These are phyloP conservation scores for Leccinum incarnatum DNA, from an alignment of 768 basidiomycete genomes.

Conservation along the genomic window DNA sequence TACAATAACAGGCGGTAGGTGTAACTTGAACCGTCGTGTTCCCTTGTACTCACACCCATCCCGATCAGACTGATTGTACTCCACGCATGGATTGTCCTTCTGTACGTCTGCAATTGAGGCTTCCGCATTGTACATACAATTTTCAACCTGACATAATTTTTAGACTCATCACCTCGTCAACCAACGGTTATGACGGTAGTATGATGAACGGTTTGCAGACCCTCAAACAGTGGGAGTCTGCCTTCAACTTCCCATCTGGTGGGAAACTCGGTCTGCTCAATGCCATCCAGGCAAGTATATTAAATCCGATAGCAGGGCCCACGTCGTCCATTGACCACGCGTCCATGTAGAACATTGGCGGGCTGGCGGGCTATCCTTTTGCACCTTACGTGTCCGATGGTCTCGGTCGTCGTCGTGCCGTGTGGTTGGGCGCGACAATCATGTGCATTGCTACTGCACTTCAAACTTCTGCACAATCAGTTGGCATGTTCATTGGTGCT, in stretches of 20 bases:
- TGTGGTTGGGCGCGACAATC: constrained; percentile 67
- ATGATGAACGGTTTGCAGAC: constrained; percentile 82
- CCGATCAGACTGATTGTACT: constrained; percentile 52
- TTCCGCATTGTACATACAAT: neutral
- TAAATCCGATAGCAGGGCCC: too few species aligned
- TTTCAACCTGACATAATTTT: neutral
- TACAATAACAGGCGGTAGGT: constrained; percentile 72
- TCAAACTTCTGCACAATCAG: constrained; percentile 68
- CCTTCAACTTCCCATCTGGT: constrained; percentile 58
- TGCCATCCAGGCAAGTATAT: constrained; percentile 58
- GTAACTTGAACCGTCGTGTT: neutral
- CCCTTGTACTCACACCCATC: neutral
- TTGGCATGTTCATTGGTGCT: constrained; percentile 79
- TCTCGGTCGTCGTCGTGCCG: constrained; percentile 62
- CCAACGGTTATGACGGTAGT: constrained; percentile 73
- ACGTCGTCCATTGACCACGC: neutral
- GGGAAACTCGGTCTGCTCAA: constrained; percentile 65
- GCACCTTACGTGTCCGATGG: constrained; percentile 71
- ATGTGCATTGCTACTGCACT: constrained; percentile 68
- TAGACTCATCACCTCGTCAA: constrained; percentile 73
- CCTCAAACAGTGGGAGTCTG: constrained; percentile 57
- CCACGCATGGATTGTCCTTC: constrained; percentile 67
- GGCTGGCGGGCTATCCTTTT: constrained; percentile 65
- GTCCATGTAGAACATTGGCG: constrained; percentile 58
- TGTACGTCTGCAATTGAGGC: constrained; percentile 38